Conservation (phyloP, 2,329 filamentous ascomycete species). For the Scedosporium boydii region DNA sequence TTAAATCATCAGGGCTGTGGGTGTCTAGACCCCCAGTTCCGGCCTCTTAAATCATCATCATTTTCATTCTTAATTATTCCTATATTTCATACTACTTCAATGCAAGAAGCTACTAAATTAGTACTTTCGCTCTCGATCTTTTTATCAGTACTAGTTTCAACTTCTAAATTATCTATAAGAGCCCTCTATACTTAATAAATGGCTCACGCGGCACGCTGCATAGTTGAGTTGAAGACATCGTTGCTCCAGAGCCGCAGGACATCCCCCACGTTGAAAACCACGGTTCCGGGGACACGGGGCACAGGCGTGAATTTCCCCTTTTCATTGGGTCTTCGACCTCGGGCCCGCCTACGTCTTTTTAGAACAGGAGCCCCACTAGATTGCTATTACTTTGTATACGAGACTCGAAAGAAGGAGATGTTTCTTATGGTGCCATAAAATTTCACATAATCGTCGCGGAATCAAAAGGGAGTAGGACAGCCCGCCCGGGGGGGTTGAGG, state of each 20-base stretch:
- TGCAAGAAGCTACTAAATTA: too few relatives aligned
- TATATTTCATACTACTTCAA: too few relatives aligned
- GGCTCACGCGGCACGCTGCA: constrained; percentile 7
- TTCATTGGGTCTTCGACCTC: not conserved
- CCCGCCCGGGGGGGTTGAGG: too few relatives aligned
- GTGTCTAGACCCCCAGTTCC: too few relatives aligned
- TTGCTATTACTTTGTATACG: not conserved
- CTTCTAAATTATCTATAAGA: too few relatives aligned
- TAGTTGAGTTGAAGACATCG: not conserved
- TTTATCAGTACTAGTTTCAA: too few relatives aligned
- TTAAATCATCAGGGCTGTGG: too few relatives aligned
- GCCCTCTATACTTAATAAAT: too few relatives aligned
- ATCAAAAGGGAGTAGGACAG: not conserved
- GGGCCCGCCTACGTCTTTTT: not conserved
- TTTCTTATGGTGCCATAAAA: not conserved
- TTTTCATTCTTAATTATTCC: too few relatives aligned
- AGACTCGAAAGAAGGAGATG: not conserved
- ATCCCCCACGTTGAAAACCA: not conserved
- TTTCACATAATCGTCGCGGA: not conserved
- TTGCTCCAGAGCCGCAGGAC: not conserved
- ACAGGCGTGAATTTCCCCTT: not conserved
- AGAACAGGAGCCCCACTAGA: not conserved
- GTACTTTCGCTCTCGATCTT: too few relatives aligned
- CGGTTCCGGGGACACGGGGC: not conserved
- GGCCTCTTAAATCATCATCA: too few relatives aligned